Base-by-base conservation (phyloP, 2,329 filamentous ascomycete species). In the Chaetomiaceae sp. region DNA sequence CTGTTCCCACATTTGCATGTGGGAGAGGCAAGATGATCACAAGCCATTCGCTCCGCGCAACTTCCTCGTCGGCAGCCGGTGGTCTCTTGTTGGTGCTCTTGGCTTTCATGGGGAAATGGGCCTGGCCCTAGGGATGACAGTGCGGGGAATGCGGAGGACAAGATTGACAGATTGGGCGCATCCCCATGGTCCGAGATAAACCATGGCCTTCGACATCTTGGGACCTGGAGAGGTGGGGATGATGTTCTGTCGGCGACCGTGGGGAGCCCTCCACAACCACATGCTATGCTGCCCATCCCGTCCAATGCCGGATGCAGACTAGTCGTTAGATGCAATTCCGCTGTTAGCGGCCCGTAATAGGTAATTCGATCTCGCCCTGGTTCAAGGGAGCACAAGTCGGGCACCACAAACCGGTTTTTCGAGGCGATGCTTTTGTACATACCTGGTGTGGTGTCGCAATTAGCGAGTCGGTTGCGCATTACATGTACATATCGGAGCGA, bases 111-210 rank as follows among this genome's bases (percentile, higher is more conserved):
- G 43, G 43, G 23, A 36, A 27, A 29, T 36, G 38, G 48, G 21
- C 47, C 30, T 36, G 16, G 33, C 33, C 33, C 34, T 13, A 18
- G 36, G 23, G n/a, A n/a, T n/a, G 36, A 23, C 10, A 40, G n/a
- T 54, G 52, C 46, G 52, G 46, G 45, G 47, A 51, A 47, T 47
- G 42, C 36, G 48, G 47, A 50, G 52, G 37, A 42, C 20, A 20
- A 7, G 29, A 11, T 21, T 47, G 41, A 45, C 27, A 14, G n/a
- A n/a, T n/a, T n/a, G n/a, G n/a, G n/a, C n/a, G n/a, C n/a, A n/a
- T n/a, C n/a, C n/a, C n/a, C n/a, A n/a, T n/a, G n/a, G n/a, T 18
- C 40, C 41, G 30, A 45, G 41, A 25, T 29, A 21, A 32, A 38
- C 8, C 34, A n/a, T 45, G 18, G 27, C 20, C 41, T 38, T 42